Evolutionary conservation across 306 rosid genomes (phyloP).

Genomic region (Glycine tomentella): DNA sequence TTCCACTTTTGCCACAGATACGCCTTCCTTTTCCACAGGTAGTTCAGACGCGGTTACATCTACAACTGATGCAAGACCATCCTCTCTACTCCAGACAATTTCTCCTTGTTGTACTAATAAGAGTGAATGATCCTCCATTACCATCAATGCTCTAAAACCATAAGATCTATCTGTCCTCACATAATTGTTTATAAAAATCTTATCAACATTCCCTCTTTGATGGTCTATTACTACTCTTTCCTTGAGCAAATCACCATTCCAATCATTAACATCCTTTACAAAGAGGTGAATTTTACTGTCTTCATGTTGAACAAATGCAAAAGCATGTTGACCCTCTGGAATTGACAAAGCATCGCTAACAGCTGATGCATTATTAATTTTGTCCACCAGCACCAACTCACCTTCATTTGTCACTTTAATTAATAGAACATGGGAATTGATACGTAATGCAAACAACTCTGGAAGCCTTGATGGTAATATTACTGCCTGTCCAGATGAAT

Average conservation of each 20-base stretch:
- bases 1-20: slow-evolving; percentile 92
- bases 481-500: slow-evolving; percentile 60
- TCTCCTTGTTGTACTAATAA: slow-evolving; percentile 92
- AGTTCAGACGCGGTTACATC: slow-evolving; percentile 86
- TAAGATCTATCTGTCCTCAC: slow-evolving; percentile 85
- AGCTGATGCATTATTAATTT: slow-evolving; percentile 62
- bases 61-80: slow-evolving; percentile 95
- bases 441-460: slow-evolving; percentile 70
- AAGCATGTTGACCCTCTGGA: slow-evolving; percentile 76
- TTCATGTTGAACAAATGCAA: slow-evolving; percentile 75
- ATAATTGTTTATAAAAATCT: slow-evolving; percentile 82
- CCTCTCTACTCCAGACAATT: slow-evolving; percentile 97
- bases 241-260: slow-evolving; percentile 73
- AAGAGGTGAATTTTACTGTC: slow-evolving; percentile 66
- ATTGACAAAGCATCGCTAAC: slow-evolving; percentile 77
- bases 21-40: slow-evolving; percentile 88
- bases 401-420: slow-evolving; percentile 72
- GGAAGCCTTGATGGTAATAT: slow-evolving; percentile 78
- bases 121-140: slow-evolving; percentile 96
- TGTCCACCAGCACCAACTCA: slow-evolving; percentile 72
- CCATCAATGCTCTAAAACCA: slow-evolving; percentile 94
- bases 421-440: slow-evolving; percentile 55
- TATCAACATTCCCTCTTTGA: slow-evolving; percentile 74
- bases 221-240: slow-evolving; percentile 75
- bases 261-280: slow-evolving; percentile 70